A percentile compares a stretch with the other conserved stretches of the same genome.
phyloP scores from a whole-genome alignment of 164 flowering plant species.

The Magnolia sinica region DNA sequence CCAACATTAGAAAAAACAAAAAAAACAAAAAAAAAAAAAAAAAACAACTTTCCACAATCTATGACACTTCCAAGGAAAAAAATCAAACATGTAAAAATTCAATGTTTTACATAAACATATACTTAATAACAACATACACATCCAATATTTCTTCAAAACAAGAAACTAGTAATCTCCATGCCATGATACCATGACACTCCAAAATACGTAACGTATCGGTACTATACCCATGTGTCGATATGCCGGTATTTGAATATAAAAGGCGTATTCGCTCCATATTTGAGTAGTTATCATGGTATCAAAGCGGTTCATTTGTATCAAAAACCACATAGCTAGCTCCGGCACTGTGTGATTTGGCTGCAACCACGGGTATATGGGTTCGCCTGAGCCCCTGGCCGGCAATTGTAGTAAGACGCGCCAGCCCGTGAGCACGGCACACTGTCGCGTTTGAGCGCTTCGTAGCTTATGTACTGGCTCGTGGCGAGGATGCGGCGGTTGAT shows the following conservation, averaged over 20 bases:
- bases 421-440: conserved; percentile 74
- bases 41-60: not conserved
- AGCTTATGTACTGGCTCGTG: conserved; percentile 76
- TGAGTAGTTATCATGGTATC: too few relatives aligned
- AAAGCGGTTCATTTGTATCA: not conserved
- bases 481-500: conserved; percentile 73
- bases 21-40: too few relatives aligned
- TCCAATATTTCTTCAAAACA: not conserved
- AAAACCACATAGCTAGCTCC: not conserved
- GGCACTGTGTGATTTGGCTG: conserved; percentile 67
- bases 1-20: not conserved
- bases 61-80: not conserved
- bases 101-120: not conserved
- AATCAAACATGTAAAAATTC: not conserved
- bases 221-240: too few relatives aligned
- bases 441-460: conserved; percentile 78
- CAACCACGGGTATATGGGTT: conserved; percentile 85
- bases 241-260: too few relatives aligned
- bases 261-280: too few relatives aligned
- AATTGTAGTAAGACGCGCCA: conserved; percentile 89
- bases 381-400: conserved; percentile 66
- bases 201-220: too few relatives aligned
- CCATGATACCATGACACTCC: too few relatives aligned
- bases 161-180: too few relatives aligned
- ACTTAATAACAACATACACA: not conserved